These are phyloP conservation scores for Bothriochloa decipiens DNA, from an alignment of 176 grass and related monocot species.

Conservation along the genomic window DNA sequence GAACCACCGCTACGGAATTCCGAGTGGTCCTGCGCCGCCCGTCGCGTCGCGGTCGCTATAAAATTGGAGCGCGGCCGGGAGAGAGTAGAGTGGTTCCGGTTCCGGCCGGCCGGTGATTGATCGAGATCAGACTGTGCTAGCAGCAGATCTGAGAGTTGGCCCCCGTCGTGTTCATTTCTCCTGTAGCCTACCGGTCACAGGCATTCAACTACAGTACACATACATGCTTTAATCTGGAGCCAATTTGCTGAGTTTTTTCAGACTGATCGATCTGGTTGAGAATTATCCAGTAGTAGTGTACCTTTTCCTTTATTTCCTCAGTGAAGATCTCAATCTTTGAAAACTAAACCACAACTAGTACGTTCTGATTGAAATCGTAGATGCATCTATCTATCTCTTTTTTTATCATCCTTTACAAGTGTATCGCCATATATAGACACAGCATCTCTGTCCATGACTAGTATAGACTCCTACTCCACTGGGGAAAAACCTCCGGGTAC, in stretches of 20 bases:
- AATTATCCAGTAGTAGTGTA: neutral
- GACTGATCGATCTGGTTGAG: neutral
- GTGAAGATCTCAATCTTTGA: neutral
- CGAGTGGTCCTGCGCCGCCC: constrained; percentile 12
- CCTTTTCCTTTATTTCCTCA: neutral
- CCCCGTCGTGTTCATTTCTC: neutral
- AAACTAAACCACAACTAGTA: neutral
- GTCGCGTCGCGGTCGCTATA: constrained; percentile 26
- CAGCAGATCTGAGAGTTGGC: neutral
- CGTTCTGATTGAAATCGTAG: neutral
- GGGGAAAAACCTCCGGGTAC: neutral
- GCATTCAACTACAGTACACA: neutral
- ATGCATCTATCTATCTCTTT: neutral
- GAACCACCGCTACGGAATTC: too few relatives aligned
- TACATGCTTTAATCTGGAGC: neutral
- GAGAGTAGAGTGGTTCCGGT: constrained; percentile 4
- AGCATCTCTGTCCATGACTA: neutral
- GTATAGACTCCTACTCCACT: neutral
- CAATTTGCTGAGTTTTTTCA: too few relatives aligned
- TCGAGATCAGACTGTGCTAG: neutral
- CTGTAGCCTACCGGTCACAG: neutral
- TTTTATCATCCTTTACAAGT: neutral
- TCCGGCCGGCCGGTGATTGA: neutral
- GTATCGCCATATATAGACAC: too few relatives aligned
- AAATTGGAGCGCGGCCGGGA: constrained; percentile 19